Base-by-base conservation (phyloP, 164 flowering plant genomes). In the Nymphaea colorata region DNA sequence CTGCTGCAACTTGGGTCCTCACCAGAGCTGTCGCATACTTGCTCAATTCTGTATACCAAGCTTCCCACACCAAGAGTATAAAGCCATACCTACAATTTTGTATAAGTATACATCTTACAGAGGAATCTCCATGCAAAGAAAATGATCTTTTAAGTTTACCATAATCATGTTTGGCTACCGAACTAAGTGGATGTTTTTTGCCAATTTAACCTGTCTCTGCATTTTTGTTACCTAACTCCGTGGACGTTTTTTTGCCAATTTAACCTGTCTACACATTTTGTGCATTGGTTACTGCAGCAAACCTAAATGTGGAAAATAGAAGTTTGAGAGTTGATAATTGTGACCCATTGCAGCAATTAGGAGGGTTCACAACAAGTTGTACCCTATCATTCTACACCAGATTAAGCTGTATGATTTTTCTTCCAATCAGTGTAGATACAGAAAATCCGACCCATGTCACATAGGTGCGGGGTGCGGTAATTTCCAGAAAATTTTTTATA, bases 1-100 rank as follows among this genome's bases (percentile, higher is more conserved):
- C 99, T 85, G 89, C 98, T 86, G 71, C 99, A 95, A 16, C 81
- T 4, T 44, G 98, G 93, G 73, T 95, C 99, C 81, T 95, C 99
- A n/a, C 99, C 99, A 44, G 97, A 84, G 47, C 64, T 73, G 76
- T 95, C 99, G 73, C 99, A 95, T 17, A 89, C 75, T 76, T 89
- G 81, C 83, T 92, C 99, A 61, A 82, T 85, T 42, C 41, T 17
- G 73, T 85, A 89, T 55, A 85, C 74, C 43, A 90, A 74, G 80
- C 86, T 85, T 72, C 82, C 93, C 64, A 81, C 68, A 65, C 82
- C 96, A 67, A 90, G 41, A 66, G 82, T 74, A 74, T 86, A 75
- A 59, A 90, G 80, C 99, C 99, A 95, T 47, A 95, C 99, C 98
- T 94, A 71, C 62, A 81, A 18, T 60, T 66, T 6, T 6, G 59